Conservation (phyloP, 306 rosid genomes). For the Vigna unguiculata region DNA sequence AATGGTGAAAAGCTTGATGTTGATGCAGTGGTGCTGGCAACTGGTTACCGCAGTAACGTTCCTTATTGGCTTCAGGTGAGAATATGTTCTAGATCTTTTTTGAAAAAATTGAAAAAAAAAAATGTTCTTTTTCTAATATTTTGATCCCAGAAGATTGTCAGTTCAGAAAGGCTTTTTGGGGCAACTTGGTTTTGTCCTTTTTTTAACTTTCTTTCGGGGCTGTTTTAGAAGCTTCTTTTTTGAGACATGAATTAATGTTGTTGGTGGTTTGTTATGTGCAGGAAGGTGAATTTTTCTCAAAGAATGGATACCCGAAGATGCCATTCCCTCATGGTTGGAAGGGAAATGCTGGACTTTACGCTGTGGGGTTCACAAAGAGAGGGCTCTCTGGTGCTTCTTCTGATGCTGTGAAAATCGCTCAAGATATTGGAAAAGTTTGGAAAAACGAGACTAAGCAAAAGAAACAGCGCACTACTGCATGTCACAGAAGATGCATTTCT, state of each 20-base stretch:
- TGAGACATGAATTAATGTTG: constrained; percentile 42
- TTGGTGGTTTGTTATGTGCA: constrained; percentile 45
- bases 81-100: constrained; percentile 27
- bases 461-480: constrained; percentile 65
- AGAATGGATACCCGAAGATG: constrained; percentile 81
- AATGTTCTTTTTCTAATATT: background rate
- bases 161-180: constrained; percentile 27
- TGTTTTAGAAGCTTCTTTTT: constrained; percentile 39
- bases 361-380: constrained; percentile 93
- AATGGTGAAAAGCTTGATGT: constrained; percentile 65
- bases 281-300: constrained; percentile 87
- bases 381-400: constrained; percentile 91
- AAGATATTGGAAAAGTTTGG: constrained; percentile 83
- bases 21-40: constrained; percentile 82
- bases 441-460: constrained; percentile 72
- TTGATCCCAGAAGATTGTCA: constrained; percentile 36
- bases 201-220: background rate
- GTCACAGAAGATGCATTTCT: constrained; percentile 92
- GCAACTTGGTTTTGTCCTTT: constrained; percentile 9
- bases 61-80: constrained; percentile 97
- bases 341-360: constrained; percentile 83
- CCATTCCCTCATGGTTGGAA: constrained; percentile 92
- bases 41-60: constrained; percentile 92
- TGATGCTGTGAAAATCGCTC: constrained; percentile 83
- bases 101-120: background rate